Base-by-base conservation (phyloP, 108 stramenopile species). In the Mediolabrus comicus region DNA sequence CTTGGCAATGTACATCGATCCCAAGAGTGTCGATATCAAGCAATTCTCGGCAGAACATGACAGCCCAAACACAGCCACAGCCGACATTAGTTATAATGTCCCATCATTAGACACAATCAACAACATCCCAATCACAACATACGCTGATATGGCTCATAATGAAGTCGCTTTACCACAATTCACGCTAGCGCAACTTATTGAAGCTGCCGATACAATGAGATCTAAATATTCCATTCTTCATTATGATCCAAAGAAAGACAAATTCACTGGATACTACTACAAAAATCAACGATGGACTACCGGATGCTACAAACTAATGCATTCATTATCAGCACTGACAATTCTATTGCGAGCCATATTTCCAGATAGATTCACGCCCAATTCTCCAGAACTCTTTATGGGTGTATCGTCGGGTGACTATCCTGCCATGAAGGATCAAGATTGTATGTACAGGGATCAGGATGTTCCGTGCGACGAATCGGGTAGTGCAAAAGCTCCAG, bases 11-110 rank as follows among this genome's bases (percentile, higher is more conserved):
- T 49, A 49, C 46, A 49, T 49, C 22, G 46, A 49, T 49, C 46
- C 46, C 17, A 49, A 49, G 46, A 49, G 46, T 49, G 46, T 49
- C 46, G 46, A 49, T 22, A 49, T 49, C 46, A 49, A 49, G 22
- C 46, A 49, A 49, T 24, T 24, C 16, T 49, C 46, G 22, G 46
- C 19, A 49, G 22, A 49, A 49, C 46, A 8, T 8, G 22, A 22
- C 46, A 22, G 22, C 46, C 8, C 17, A 14, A 24, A 49, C 46
- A 7, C 22, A 9, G 46, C 22, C 22, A 24, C 46, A 24, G 22
- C 22, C 7, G 46, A 49, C n/a, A 46, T 46, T 2, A 1, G 1
- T 0, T 22, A 24, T 22, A 49, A 49, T 33, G n/a, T n/a, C n/a
- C 33, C 33, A 33, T 6, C 33, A 33, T 6, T 7, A 33, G 7